Conservation (phyloP, 371 early-diverging fungal species). For the Coemansia sp. region DNA sequence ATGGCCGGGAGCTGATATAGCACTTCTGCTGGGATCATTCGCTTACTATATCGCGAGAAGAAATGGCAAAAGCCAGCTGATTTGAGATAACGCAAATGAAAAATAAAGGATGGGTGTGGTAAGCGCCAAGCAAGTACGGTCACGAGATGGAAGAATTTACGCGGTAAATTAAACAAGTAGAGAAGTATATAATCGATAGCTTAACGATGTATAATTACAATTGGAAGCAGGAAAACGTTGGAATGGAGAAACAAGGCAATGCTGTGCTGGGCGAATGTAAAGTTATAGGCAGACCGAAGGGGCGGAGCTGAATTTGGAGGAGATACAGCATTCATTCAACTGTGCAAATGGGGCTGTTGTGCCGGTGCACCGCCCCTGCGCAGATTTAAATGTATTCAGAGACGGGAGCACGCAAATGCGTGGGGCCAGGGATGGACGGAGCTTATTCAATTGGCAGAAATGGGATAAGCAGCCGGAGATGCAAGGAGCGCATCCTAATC, state of each 20-base stretch:
- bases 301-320: constrained; percentile 3
- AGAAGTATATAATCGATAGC: background rate
- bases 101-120: background rate
- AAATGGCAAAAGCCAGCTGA: background rate
- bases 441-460: constrained; percentile 8
- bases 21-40: constrained; percentile 12
- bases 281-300: background rate
- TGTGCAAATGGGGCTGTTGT: background rate
- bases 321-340: background rate
- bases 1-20: constrained; percentile 13
- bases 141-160: background rate
- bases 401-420: background rate
- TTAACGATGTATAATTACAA: background rate
- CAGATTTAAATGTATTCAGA: constrained; percentile 5
- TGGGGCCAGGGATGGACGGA: constrained; percentile 1
- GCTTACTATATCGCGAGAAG: background rate
- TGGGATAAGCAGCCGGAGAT: constrained; percentile 13
- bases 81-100: background rate
- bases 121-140: background rate
- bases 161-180: background rate
- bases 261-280: background rate
- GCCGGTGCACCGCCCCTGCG: background rate
- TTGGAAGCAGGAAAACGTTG: background rate
- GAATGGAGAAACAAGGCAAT: background rate
- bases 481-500: constrained; percentile 23